phyloP scores from a whole-genome alignment of 2,329 filamentous ascomycete genomes.

The Xylariaceae sp. region DNA sequence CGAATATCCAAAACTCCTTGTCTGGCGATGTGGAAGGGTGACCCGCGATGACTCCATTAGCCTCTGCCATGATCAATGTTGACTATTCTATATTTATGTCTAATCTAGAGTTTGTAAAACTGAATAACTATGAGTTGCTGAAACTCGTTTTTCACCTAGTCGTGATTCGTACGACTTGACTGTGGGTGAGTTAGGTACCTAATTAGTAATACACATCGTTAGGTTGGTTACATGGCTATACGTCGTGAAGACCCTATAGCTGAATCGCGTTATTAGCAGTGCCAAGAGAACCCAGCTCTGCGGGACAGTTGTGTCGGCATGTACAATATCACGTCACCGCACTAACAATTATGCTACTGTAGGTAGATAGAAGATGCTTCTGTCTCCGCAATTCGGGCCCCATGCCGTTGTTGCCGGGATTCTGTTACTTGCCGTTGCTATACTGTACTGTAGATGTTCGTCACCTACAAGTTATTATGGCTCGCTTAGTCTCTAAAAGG shows the following conservation, averaged over 20 bases:
- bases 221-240: background rate
- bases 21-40: constrained; percentile 44
- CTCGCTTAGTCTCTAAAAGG: constrained; percentile 11
- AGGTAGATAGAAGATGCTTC: background rate
- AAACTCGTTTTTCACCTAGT: too few relatives aligned
- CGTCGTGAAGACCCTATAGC: background rate
- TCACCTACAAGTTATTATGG: background rate
- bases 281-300: constrained; percentile 22
- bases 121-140: too few relatives aligned
- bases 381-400: constrained; percentile 3
- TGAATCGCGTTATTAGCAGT: background rate
- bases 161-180: too few relatives aligned
- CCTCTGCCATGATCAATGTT: constrained; percentile 28
- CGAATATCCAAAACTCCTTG: constrained; percentile 90
- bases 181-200: background rate
- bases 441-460: constrained; percentile 1
- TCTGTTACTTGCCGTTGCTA: constrained; percentile 18
- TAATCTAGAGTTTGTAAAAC: background rate
- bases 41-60: constrained; percentile 27
- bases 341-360: background rate
- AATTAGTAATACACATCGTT: constrained; percentile 25
- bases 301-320: constrained; percentile 20
- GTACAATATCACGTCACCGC: constrained; percentile 16
- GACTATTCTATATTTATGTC: too few relatives aligned
- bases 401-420: constrained; percentile 16